phyloP scores from a whole-genome alignment of 2,329 filamentous ascomycete species.

The Nemania bipapillata region DNA sequence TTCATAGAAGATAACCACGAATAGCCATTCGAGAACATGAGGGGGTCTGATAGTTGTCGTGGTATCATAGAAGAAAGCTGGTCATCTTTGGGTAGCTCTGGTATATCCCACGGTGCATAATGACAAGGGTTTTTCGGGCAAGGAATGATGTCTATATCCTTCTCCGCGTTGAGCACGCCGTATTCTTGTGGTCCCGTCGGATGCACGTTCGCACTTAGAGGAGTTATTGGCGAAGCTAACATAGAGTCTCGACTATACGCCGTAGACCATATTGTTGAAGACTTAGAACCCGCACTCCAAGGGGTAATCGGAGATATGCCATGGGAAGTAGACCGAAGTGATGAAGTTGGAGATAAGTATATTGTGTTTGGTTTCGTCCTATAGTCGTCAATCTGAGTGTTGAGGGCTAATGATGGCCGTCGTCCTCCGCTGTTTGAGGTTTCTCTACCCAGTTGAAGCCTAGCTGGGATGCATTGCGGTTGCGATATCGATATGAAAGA shows the following conservation, averaged over 20 bases:
- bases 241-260: constrained; percentile 56
- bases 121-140: constrained; percentile 48
- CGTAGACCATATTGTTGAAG: constrained; percentile 55
- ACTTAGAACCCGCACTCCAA: constrained; percentile 52
- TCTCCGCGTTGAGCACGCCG: constrained; percentile 44
- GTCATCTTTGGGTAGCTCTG: constrained; percentile 59
- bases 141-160: constrained; percentile 39
- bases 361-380: constrained; percentile 43
- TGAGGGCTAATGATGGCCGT: constrained; percentile 49
- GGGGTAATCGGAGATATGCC: constrained; percentile 62
- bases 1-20: constrained; percentile 51
- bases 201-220: constrained; percentile 50
- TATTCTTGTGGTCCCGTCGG: constrained; percentile 44
- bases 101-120: constrained; percentile 48
- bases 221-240: constrained; percentile 60
- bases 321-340: constrained; percentile 54
- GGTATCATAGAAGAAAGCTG: constrained; percentile 52
- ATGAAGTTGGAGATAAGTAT: constrained; percentile 50
- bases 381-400: constrained; percentile 48
- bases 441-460: constrained; percentile 30
- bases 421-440: constrained; percentile 29
- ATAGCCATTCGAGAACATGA: constrained; percentile 52
- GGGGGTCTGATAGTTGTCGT: constrained; percentile 51
- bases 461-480: constrained; percentile 6
- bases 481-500: constrained; percentile 7